Evolutionary conservation across 2,329 filamentous ascomycete species (phyloP), one percentile per base, ranked within the genome.

Genomic region (Penicillium sp.): DNA sequence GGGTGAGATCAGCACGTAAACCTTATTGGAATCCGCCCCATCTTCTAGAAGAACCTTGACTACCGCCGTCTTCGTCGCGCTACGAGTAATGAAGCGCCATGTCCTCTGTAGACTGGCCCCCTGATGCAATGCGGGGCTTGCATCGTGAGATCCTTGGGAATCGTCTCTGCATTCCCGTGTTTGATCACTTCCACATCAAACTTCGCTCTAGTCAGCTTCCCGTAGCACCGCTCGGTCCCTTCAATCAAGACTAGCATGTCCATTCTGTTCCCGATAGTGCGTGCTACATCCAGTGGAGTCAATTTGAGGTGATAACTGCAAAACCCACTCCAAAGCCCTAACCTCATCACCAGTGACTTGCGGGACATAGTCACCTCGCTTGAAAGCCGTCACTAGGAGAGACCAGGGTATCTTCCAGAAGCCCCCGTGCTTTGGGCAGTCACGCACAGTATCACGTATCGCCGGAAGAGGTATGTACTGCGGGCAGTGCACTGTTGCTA

Each of bases 11-110:
- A 27, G 39, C 39, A 27, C 21, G 10, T 45, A 52, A 31, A 33
- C 25, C 42, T 39, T 45, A 52, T 45, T 52, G 26, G 13, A 25
- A 27, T 49, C 27, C 31, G 37, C 35, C 49, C 50, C 37, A 26
- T 44, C 9, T 33, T 52, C 50, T 27, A 52, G 39, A 44, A 44
- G 50, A 44, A 44, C 26, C 26, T 52, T 43, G 50, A 52, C 26
- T 26, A 33, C n/a, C 50, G 50, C 50, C 19, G 35, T 45, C 25
- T 25, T 25, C 39, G n/a, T 23, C 23, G 39, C 39, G 16, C 19
- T 45, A 29, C 25, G 19, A 23, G 14, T 29, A 35, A 21, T 19
- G 31, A 25, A 51, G 49, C 19, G 49, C 49, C 33, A 42, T 42
- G 8, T 13, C 23, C n/a, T 21, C 31, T 16, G 11, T 25, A 37